Evolutionary conservation across 306 rosid genomes (phyloP), one percentile per base, ranked within the genome.

Genomic region (Cicer cuneatum): DNA sequence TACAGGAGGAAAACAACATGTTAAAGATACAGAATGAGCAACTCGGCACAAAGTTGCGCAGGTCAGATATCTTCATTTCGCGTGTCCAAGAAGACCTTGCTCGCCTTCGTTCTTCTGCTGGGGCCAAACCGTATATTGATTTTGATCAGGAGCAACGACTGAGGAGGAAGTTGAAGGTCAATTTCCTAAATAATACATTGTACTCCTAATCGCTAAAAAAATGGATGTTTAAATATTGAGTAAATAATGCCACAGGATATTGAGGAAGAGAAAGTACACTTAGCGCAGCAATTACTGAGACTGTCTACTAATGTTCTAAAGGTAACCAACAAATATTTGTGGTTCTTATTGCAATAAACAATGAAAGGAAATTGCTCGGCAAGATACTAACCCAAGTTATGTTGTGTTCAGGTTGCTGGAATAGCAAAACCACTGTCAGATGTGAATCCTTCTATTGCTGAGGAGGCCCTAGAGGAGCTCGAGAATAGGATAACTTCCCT

Each of bases 1-100:
- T 58, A 64, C 88, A 94, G 98, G 98, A 94, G 78, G 98, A 91
- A 88, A 94, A 94, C 79, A 90, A 91, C 80, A 84, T 19, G 75
- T 84, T 94, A 14, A 94, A 87, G 78, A 54, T 66, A 67, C 93
- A 86, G 59, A 94, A 91, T 42, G 97, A 86, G 52, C 91, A 91
- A 75, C 93, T 94, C 57, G 78, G 84, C 14, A 64, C 84, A 52
- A 94, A 85, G 85, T 86, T 91, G 15, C 73, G 87, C 47, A 83
- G 77, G 48, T 75, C 93, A 59, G 91, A 90, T 51, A 71, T 75
- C 47, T 69, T 83, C 72, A 73, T 67, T 71, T 87, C 94, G 2
- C 93, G 95, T n/a, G 87, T 86, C 46, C 89, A 85, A 82, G 95
- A 88, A 78, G 91, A 88, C 69, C 80, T 87, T 72, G 84, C 88